Base-by-base conservation (phyloP, 2,329 filamentous ascomycete species). In the Aspergillus spinulosporus region DNA sequence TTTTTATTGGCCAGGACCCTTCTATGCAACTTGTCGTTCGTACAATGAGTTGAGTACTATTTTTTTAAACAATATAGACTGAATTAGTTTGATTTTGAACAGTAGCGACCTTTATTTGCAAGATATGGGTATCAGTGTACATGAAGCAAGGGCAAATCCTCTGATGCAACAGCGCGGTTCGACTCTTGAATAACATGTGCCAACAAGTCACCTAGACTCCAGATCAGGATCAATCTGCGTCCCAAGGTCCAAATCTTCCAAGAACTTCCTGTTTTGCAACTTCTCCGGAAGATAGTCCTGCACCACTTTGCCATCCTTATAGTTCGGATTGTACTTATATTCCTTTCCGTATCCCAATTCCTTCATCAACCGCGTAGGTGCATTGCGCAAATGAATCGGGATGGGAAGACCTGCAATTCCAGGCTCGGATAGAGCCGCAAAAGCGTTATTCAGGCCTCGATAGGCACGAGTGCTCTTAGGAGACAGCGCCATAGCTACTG, bases 271-370 rank as follows among this genome's bases (percentile, higher is more conserved):
- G 0, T 87, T 91, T 36, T 78, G 72, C 5, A 99, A 73, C 54
- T 83, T 83, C 8, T 90, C 87, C 0, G 94, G 94, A n/a, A 99
- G 74, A 73, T 97, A 99, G 26, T 92, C 88, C 76, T 99, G 94
- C 61, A 80, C 82, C 0, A 97, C 93, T 64, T 78, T 84, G 0
- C 94, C 94, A 59, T 92, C 85, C 49, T 83, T 76, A 68, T 93
- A 99, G 64, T 96, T 90, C 0, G 94, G 94, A 64, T 96, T 96
- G 69, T 99, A 97, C 74, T 97, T 97, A 74, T 99, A 99, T 70
- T 92, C 89, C 49, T 86, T 87, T 0, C 92, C 92, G 68, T 92
- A 96, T 0, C 91, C 93, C 63, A 97, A 77, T 64, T 97, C 93
- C 66, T 92, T 89, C 93, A 99, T 96, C 62, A 97, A 72, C 62